phyloP scores from a whole-genome alignment of 352 stramenopile genomes.

The Bremia lactucae region DNA sequence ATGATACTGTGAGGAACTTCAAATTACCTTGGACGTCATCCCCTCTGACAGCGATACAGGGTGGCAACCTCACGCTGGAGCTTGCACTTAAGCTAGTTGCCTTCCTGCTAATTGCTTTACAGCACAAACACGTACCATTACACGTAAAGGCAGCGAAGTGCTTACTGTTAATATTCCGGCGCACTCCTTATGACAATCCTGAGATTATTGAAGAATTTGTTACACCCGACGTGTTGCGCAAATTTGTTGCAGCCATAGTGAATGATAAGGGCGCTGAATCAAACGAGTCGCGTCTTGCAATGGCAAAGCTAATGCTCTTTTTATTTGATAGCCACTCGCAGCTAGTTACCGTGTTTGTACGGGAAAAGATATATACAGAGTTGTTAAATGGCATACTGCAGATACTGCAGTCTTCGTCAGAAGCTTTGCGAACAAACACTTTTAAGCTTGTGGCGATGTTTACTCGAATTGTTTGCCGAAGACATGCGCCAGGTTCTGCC shows the following conservation, averaged over 20 bases:
- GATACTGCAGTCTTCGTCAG: constrained; percentile 34
- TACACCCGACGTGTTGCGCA: constrained; percentile 32
- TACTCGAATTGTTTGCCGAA: constrained; percentile 39
- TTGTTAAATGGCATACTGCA: constrained; percentile 44
- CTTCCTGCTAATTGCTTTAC: constrained; percentile 35
- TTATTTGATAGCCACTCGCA: constrained; percentile 49
- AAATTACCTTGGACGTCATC: not conserved
- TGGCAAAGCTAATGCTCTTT: constrained; percentile 50
- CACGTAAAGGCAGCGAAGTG: constrained; percentile 66
- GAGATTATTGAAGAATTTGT: constrained; percentile 33
- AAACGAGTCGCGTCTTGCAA: constrained; percentile 55
- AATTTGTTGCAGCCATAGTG: constrained; percentile 43
- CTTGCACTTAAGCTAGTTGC: constrained; percentile 33
- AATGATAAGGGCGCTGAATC: constrained; percentile 43
- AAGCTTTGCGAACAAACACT: constrained; percentile 22
- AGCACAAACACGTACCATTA: constrained; percentile 44
- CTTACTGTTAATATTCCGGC: constrained; percentile 48
- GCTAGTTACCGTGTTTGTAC: constrained; percentile 47
- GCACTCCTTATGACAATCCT: constrained; percentile 20
- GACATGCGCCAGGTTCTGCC: constrained; percentile 16
- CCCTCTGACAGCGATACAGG: constrained; percentile 8
- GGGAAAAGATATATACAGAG: constrained; percentile 42
- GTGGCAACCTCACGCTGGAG: constrained; percentile 26
- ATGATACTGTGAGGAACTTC: constrained; percentile 4
- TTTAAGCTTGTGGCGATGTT: constrained; percentile 53